Evolutionary conservation across 2,329 filamentous ascomycete species (phyloP), one percentile per base, ranked within the genome.

Genomic region (Ilyonectria robusta): DNA sequence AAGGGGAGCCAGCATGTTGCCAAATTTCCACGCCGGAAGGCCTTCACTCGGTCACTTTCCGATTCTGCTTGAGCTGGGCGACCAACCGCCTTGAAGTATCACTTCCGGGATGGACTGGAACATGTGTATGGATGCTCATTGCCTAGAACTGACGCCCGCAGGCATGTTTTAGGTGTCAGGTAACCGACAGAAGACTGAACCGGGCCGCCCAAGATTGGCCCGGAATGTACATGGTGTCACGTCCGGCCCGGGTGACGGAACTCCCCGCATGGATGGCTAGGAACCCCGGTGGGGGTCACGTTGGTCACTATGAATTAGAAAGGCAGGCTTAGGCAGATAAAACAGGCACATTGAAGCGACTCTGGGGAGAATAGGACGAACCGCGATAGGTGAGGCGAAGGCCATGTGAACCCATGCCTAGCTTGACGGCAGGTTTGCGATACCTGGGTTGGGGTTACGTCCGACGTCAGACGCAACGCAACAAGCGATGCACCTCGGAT

Each of bases 231-330:
- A 17, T 51, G 42, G 29, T 44, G 51, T 42, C n/a, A 23, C 29
- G 40, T 55, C 63, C 63, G 63, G 58, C 35, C 58, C 63, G 63
- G 63, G 53, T 33, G 21, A 62, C 40, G 63, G 63, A 66, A 51
- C 29, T 54, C 58, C n/a, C 63, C 53, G 58, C 53, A 37, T 31
- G 21, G 44, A 37, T 53, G 3, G 29, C 44, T 23, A 23, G 58
- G 11, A 46, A 21, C n/a, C 46, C 9, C 5, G 19, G 35, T 17
- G 26, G 23, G 15, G 37, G 48, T n/a, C 13, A 26, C 13, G 4
- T 19, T 29, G 33, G 21, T 53, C n/a, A 15, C 19, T 6, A 13
- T 37, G 26, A 47, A 46, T 17, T 21, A 11, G 6, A 33, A 44
- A 29, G 17, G 31, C 17, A 33, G n/a, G 19, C 10, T 46, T 51